Evolutionary conservation across 2,329 filamentous ascomycete species (phyloP), one percentile per base, ranked within the genome.

Genomic region (Basipetospora chlamydospora): DNA sequence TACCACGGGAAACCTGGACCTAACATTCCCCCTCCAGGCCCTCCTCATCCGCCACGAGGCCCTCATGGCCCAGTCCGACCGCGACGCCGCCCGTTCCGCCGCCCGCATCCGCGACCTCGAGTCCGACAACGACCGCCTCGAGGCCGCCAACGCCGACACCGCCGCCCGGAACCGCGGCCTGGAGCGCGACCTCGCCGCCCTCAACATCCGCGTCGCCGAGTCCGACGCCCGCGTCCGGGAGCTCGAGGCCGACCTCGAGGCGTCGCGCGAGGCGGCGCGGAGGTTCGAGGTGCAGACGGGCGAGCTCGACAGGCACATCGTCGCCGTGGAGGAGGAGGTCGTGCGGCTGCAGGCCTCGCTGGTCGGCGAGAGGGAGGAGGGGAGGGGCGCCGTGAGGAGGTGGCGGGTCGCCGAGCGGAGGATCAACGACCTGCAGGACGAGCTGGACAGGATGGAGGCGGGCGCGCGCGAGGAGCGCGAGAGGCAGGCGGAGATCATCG

Each of bases 31-130:
- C 37, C 58, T 80, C 41, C 77, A 96, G 90, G 86, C 86, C 41
- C 69, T 98, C 39, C 74, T 98, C 28, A 76, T 80, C 44, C 80
- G 88, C 49, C 87, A 98, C 70, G 87, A 96, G 64, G 77, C 82
- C 41, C 95, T 93, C 59, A 88, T 95, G 69, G 79, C 79, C 47
- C 85, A 94, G 56, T 85, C 87, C 41, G 86, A 94, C 63, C 75
- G 77, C 47, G 86, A 95, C 54, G 81, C 87, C 42, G 63, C 67
- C 42, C 73, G 78, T 42, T 75, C 95, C 59, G 69, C 73, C 30
- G 58, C 64, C 32, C 81, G 73, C 42, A 86, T 95, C 22, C 6
- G 11, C 22, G 22, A 6, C 22, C 67, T 98, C 36, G 84, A 93
- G 59, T 58, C 58, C 48, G 72, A 76, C 47, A 94, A 93, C 60